Evolutionary conservation across 2,329 filamentous ascomycete species (phyloP).

Genomic region (Plectosphaerella cucumerina): DNA sequence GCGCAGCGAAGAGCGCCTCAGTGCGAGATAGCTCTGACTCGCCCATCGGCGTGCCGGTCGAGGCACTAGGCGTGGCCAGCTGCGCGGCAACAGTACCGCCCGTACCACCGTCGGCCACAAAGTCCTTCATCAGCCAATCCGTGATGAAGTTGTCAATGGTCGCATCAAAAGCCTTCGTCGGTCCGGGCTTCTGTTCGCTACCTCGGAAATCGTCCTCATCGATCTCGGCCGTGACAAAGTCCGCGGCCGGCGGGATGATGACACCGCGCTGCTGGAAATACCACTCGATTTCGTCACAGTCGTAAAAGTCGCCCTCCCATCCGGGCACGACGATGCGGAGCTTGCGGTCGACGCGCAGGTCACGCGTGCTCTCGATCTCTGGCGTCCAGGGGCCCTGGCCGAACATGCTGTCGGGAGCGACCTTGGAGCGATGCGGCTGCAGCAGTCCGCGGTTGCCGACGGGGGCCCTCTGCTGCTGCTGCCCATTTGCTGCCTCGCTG

Average conservation of each 20-base stretch:
- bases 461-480: constrained; percentile 6
- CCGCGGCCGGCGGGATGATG: constrained; percentile 53
- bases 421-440: constrained; percentile 25
- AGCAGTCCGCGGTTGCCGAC: constrained; percentile 32
- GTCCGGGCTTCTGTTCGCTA: constrained; percentile 3
- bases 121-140: background rate
- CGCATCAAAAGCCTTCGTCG: constrained; percentile 9
- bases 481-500: background rate
- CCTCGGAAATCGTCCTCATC: constrained; percentile 34
- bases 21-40: background rate
- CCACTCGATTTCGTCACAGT: constrained; percentile 70
- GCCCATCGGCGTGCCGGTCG: background rate
- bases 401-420: constrained; percentile 14
- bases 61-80: background rate
- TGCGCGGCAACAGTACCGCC: background rate
- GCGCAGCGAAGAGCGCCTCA: background rate
- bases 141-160: background rate
- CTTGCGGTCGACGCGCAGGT: constrained; percentile 37
- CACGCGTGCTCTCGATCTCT: constrained; percentile 31
- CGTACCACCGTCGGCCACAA: background rate
- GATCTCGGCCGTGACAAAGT: constrained; percentile 57
- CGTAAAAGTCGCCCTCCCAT: constrained; percentile 72
- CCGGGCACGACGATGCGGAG: constrained; percentile 54
- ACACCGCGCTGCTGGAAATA: constrained; percentile 65
- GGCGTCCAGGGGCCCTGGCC: constrained; percentile 44